Evolutionary conservation across 75 land plant species (phyloP), one percentile per base, ranked within the genome.

Genomic region (Pinus taeda): DNA sequence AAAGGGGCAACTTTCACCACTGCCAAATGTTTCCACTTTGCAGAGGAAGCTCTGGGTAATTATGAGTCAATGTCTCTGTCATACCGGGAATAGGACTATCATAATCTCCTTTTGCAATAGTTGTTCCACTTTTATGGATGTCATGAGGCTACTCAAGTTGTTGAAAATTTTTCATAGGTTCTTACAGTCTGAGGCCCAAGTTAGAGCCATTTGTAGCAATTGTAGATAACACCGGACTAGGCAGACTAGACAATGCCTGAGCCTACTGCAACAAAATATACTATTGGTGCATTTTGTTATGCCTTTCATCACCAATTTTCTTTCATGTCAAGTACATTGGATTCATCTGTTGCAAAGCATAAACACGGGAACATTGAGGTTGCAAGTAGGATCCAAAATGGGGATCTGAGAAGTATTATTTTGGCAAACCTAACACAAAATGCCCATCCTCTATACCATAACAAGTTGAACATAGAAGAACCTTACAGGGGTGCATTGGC

Each of bases 201-300:
- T 22, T 71, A 49, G 9, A 8, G 26, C 18, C 42, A 49, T n/a
- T 71, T 49, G 26, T 57, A 49, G 29, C 21, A 49, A 71, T 4
- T 49, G 53, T n/a, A 22, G 56, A 49, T 20, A 15, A n/a, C 21
- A 45, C 29, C 15, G 7, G 53, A 49, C 21, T 45, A 6, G 73
- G 57, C 6, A 45, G 4, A 49, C 15, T 15, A 49, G 57, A 42
- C 17, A 71, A 71, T 37, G 29, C 56, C 15, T 57, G 78, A 49
- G 67, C 79, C 71, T 79, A 66, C 42, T 81, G 80, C 74, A 74
- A 75, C 36, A 76, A 65, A 58, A 72, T 24, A 53, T 42, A 73
- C 53, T 82, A 65, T 71, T 76, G 79, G 24, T 82, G 78, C 84
- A 76, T 79, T 59, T 30, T 69, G 18, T 71, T 33, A 59, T 21